Evolutionary conservation across 257 asterid species (phyloP), one percentile per base, ranked within the genome.

Genomic region (Anisodus acutangulus): DNA sequence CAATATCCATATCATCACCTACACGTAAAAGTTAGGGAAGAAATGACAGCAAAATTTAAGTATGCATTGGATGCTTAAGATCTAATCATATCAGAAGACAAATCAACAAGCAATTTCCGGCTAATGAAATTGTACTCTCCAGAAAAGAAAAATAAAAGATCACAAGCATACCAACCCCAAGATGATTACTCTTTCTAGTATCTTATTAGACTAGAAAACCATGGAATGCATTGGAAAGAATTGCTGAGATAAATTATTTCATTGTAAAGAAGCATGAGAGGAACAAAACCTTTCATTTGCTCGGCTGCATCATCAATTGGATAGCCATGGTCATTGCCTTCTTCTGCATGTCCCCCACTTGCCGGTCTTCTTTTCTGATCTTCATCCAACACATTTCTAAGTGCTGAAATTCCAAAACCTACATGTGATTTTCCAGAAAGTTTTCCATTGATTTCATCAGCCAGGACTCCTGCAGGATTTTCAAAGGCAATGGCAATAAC

Each of bases 401-500:
- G 80, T 66, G 91, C 87, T 9, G 93, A 87, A 31, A 93, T 86
- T 76, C 88, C 97, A 76, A 90, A 88, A 80, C 74, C 80, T 35
- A 83, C 83, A 86, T 87, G 89, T 31, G 91, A 88, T 86, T 89
- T 93, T 80, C 93, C 95, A 31, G 95, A 88, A 81, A 97, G 89
- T 84, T 91, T 95, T 80, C 90, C 93, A 78, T 87, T 89, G 83
- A 95, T 91, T 89, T 95, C 99, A 84, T 93, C 97, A 8, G 94
- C 97, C 81, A 93, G 86, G 88, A 97, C 98, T 37, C 90, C 97
- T 39, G 88, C 89, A 47, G 99, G 95, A 87, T 95, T 97, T 91
- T 97, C 99, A 55, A 85, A 58, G 64, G 99, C 98, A 87, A 95
- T 85, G 45, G 94, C 96, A 85, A 97, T 92, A 85, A 97, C 93